Evolutionary conservation across 768 basidiomycete genomes (phyloP).

Genomic region (Auriscalpium orientale): DNA sequence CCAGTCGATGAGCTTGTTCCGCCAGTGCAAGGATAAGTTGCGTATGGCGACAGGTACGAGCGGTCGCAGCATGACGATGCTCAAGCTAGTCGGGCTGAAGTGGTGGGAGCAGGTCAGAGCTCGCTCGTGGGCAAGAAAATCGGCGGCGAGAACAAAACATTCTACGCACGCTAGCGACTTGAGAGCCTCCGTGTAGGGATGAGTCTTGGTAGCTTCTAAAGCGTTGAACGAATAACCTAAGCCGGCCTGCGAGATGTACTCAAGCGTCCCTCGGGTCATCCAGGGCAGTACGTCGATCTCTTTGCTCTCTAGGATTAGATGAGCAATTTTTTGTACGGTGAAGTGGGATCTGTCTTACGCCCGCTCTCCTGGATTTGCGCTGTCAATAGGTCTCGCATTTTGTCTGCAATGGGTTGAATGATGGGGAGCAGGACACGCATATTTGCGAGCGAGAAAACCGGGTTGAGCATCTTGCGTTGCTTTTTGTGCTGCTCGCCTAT

Average conservation of each 20-base stretch:
- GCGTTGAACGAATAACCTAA: conserved; percentile 17
- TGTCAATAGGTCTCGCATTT: neutral
- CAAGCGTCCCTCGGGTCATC: conserved; percentile 15
- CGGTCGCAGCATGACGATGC: neutral
- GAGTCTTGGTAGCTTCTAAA: conserved; percentile 1
- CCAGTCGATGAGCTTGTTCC: conserved; percentile 5
- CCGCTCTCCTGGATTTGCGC: too few relatives aligned
- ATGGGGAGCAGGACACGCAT: conserved; percentile 17
- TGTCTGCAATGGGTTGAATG: conserved; percentile 10
- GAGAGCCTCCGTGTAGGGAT: conserved; percentile 12
- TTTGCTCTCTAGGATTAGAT: neutral
- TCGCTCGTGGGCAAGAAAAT: neutral
- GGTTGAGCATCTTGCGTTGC: conserved; percentile 6
- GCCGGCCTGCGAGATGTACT: conserved; percentile 17
- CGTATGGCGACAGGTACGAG: conserved; percentile 12
- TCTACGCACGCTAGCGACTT: conserved; percentile 9
- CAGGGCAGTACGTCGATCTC: conserved; percentile 14
- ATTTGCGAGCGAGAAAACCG: conserved; percentile 14
- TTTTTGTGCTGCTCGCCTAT: neutral
- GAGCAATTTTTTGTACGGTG: too few relatives aligned
- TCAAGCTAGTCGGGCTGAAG: conserved; percentile 6
- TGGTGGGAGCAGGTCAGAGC: neutral
- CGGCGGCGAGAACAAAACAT: neutral
- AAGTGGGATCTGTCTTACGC: too few relatives aligned
- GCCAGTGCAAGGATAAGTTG: conserved; percentile 26